phyloP scores from a whole-genome alignment of 2,329 filamentous ascomycete species.

The Calonectria crousiana region DNA sequence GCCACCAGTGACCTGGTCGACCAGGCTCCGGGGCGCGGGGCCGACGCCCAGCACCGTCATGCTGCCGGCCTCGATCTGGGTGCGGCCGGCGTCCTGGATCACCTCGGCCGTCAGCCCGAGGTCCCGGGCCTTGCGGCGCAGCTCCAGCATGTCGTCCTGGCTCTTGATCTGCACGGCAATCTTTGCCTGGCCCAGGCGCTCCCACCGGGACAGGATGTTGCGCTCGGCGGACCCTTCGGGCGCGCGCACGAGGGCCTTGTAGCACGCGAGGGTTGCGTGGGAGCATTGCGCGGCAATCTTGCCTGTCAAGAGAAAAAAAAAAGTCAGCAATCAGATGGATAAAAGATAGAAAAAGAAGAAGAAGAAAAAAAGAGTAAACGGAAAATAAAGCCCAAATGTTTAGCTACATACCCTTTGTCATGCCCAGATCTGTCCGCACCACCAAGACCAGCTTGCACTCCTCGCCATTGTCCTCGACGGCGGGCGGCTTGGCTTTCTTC shows the following conservation, averaged over 20 bases:
- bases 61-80: conserved; percentile 94
- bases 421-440: conserved; percentile 92
- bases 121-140: conserved; percentile 83
- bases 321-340: not conserved
- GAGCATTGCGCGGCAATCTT: conserved; percentile 97
- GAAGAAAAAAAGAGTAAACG: not conserved
- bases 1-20: conserved; percentile 87
- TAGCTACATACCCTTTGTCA: conserved; percentile 88
- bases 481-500: conserved; percentile 53
- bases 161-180: conserved; percentile 90
- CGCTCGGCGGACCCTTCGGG: conserved; percentile 66
- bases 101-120: conserved; percentile 89
- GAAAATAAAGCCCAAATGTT: too few species aligned
- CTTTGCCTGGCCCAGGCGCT: conserved; percentile 88
- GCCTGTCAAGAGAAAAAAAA: conserved; percentile 63
- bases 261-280: conserved; percentile 97
- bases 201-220: conserved; percentile 84
- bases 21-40: conserved; percentile 84
- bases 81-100: conserved; percentile 95
- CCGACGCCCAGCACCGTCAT: conserved; percentile 90
- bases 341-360: not conserved
- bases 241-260: conserved; percentile 81
- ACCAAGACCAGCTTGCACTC: conserved; percentile 96
- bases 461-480: conserved; percentile 63
- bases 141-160: conserved; percentile 81